Base-by-base conservation (phyloP, 805 yeast species). In the Saturnispora dispora region DNA sequence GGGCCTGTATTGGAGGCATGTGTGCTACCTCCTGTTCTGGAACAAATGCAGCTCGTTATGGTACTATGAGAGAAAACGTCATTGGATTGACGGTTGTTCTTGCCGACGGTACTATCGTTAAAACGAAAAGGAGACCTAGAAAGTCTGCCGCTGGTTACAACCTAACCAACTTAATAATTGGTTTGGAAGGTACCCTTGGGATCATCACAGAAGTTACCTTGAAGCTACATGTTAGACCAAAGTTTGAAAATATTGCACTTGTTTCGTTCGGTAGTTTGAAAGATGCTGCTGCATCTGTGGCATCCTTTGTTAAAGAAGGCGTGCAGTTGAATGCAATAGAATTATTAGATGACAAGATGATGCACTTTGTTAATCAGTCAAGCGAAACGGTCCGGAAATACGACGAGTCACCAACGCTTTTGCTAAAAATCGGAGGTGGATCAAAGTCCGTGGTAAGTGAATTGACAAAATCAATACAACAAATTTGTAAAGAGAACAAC, bases 91-190 rank as follows among this genome's bases (percentile, higher is more conserved):
- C 88, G 1, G 86, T 85, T 22, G 93, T 86, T 13, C 67, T 85
- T 43, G 86, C 93, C 8, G 95, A 85, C 65, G 95, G 95, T 2
- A 81, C 89, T 1, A 68, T 86, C 25, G 71, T 85, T 47, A 86
- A 83, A 67, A 86, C 95, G 1, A 79, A 80, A 55, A 79, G 76
- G 57, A 73, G 93, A 61, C 90, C 93, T 2, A 74, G 85, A 60
- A 85, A 86, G 60, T 78, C 89, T 2, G 76, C 86, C 57, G 90
- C 93, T 3, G 93, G 95, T 8, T 85, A 85, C 61, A 85, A 84
- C 58, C 69, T 85, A 61, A 88, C 89, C 17, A 82, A 85, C 22
- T 67, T 88, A 52, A 81, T 88, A 61, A 77, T 85, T 57, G 96
- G 96, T 0, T 76, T 83, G 47, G 96, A 88, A 62, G 96, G 96